Evolutionary conservation across 345 rosid species (phyloP).

Genomic region (Euphorbia pulcherrima): DNA sequence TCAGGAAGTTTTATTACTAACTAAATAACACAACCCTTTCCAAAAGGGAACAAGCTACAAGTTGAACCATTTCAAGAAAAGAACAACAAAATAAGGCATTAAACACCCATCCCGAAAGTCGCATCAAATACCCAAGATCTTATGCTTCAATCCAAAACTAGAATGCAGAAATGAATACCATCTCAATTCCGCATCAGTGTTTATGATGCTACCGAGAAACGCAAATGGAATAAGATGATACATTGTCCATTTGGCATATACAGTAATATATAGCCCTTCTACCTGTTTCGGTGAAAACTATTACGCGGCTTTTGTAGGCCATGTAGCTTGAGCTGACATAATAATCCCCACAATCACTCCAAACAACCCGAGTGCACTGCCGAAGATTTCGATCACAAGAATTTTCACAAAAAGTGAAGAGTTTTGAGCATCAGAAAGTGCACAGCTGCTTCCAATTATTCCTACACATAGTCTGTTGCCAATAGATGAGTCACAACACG

Average conservation of each 20-base stretch:
- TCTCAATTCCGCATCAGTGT: slow-evolving; percentile 11
- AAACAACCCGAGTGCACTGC: slow-evolving; percentile 96
- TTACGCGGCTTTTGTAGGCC: slow-evolving; percentile 65
- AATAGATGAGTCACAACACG: slow-evolving; percentile 4
- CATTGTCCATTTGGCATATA: background rate
- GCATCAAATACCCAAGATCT: slow-evolving; percentile 1
- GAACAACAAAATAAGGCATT: background rate
- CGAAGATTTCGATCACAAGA: slow-evolving; percentile 96
- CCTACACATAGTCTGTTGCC: slow-evolving; percentile 83
- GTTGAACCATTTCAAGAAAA: background rate
- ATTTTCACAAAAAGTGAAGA: slow-evolving; percentile 94
- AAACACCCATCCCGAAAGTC: background rate
- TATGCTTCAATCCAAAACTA: slow-evolving; percentile 13
- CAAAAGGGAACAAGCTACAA: background rate
- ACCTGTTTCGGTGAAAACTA: background rate
- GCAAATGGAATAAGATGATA: slow-evolving; percentile 21
- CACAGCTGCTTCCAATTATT: slow-evolving; percentile 97
- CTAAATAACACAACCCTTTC: background rate
- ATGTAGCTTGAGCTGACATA: slow-evolving; percentile 98
- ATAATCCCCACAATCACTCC: slow-evolving; percentile 99
- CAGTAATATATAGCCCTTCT: background rate
- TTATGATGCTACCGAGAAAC: slow-evolving; percentile 14
- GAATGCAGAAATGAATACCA: slow-evolving; percentile 5
- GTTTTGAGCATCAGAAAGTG: slow-evolving; percentile 95
- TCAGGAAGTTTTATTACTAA: slow-evolving; percentile 4